Base-by-base conservation (phyloP, 169 alveolate genomes). In the Perkinsus olseni region DNA sequence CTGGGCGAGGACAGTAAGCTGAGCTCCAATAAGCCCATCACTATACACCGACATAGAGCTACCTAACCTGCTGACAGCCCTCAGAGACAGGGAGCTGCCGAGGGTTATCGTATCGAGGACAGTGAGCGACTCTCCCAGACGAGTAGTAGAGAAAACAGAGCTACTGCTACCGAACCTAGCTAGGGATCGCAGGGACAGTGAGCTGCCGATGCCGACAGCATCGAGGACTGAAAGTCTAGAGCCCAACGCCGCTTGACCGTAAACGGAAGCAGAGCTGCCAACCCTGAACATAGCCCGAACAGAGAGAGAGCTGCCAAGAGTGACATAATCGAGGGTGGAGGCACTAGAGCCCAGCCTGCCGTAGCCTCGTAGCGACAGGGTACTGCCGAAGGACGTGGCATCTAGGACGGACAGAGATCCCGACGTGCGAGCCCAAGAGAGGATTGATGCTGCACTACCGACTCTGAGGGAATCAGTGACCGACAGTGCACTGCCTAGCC, bases 51-150 rank as follows among this genome's bases (percentile, higher is more conserved):
- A 45, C 62, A 11, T 38, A 28, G 31, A 36, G 92, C 36, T 34
- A 11, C 31, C 21, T 8, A n/a, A 74, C 34, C 91, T 20, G 11
- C 34, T 28, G 34, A 74, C 91, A 6, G 38, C 91, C 39, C 28
- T 38, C 38, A 48, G 37, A 28, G 91, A n/a, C 94, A 62, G 39
- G 50, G 74, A 37, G 48, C n/a, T n/a, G 38, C 92, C 94, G 38
- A 48, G 48, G 31, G 62, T 50, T 6, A 38, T 38, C 11, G 62
- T 45, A 17, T 45, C 62, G 17, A 45, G 62, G 17, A 45, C 62
- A 17, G 24, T 45, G 93, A 62, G 34, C 62, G 74, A 20, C 38
- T 11, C 20, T n/a, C 92, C 94, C 24, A 48, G 48, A 20, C 90
- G 92, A 11, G 39, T 38, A 1, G 6, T 45, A 6, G 62, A 45